Conservation (phyloP, 331 rosid genomes). For the Dryas integrifolia region DNA sequence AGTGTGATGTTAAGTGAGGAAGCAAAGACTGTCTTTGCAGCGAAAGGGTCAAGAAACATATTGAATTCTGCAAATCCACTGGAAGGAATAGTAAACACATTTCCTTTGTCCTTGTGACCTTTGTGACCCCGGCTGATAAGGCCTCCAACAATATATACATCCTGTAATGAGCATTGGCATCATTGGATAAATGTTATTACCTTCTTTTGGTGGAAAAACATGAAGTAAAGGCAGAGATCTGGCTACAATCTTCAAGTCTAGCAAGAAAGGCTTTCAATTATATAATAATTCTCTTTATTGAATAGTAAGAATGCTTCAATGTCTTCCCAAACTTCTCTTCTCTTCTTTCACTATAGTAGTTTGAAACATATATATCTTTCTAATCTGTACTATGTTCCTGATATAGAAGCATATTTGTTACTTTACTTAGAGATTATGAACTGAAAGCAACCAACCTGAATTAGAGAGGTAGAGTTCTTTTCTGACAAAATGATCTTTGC, state of each 20-base stretch:
- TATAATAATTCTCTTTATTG: no score
- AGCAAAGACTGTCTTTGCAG: conserved; percentile 62
- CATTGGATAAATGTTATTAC: conserved; percentile 11
- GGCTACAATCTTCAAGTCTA: no score
- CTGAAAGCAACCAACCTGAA: conserved; percentile 46
- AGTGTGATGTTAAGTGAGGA: conserved; percentile 61
- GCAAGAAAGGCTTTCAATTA: no score
- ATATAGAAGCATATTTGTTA: no score
- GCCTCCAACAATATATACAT: conserved; percentile 79
- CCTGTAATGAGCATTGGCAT: conserved; percentile 42
- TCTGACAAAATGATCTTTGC: conserved; percentile 55
- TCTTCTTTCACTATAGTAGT: no score
- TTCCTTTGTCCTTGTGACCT: conserved; percentile 59
- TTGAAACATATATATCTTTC: no score
- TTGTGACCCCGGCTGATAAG: conserved; percentile 41
- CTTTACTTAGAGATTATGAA: not conserved
- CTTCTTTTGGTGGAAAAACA: not conserved
- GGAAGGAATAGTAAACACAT: conserved; percentile 70
- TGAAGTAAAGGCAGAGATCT: not conserved
- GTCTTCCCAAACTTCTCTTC: no score
- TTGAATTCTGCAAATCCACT: conserved; percentile 77
- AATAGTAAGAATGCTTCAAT: no score
- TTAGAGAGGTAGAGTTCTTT: conserved; percentile 43
- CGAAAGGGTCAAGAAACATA: conserved; percentile 81
- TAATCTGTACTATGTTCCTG: no score